A percentile compares a stretch with the other conserved stretches of the same genome.
phyloP scores from a whole-genome alignment of 1,139 yeast genomes.

The Zygosaccharomyces pseudobailii region DNA sequence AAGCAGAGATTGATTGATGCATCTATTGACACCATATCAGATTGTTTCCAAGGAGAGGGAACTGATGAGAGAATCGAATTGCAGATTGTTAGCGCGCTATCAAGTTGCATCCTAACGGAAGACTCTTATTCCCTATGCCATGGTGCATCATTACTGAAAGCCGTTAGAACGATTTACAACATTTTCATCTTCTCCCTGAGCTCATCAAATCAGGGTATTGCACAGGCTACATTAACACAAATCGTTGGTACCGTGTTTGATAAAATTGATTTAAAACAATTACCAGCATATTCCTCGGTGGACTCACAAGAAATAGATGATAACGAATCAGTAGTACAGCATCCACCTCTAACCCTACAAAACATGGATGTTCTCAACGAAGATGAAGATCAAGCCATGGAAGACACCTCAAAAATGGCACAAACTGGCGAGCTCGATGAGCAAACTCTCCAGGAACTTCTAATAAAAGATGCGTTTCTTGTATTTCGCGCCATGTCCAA shows the following conservation, averaged over 20 bases:
- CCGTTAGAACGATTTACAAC: constrained; percentile 88
- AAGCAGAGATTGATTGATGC: constrained; percentile 67
- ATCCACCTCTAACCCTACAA: constrained; percentile 49
- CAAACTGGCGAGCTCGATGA: constrained; percentile 23
- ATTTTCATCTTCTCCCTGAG: constrained; percentile 81
- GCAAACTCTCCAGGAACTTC: constrained; percentile 51
- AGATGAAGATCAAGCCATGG: constrained; percentile 51
- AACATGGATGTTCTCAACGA: constrained; percentile 53
- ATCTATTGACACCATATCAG: constrained; percentile 78
- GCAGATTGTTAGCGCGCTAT: constrained; percentile 86
- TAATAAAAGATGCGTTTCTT: constrained; percentile 85
- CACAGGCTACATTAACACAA: constrained; percentile 93
- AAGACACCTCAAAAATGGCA: constrained; percentile 38
- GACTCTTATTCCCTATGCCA: constrained; percentile 66
- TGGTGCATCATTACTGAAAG: constrained; percentile 82
- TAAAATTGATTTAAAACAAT: constrained; percentile 44
- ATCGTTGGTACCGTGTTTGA: constrained; percentile 82
- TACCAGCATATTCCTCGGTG: constrained; percentile 1
- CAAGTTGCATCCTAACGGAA: constrained; percentile 78
- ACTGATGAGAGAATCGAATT: constrained; percentile 85
- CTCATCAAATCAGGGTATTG: constrained; percentile 83
- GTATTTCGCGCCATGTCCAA: constrained; percentile 93
- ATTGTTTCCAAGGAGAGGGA: constrained; percentile 86
- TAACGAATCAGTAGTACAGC: constrained; percentile 4
- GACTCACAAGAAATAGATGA: constrained; percentile 4